These are phyloP conservation scores for Candida fluviatilis DNA, from an alignment of 805 yeast species.

Conservation along the genomic window DNA sequence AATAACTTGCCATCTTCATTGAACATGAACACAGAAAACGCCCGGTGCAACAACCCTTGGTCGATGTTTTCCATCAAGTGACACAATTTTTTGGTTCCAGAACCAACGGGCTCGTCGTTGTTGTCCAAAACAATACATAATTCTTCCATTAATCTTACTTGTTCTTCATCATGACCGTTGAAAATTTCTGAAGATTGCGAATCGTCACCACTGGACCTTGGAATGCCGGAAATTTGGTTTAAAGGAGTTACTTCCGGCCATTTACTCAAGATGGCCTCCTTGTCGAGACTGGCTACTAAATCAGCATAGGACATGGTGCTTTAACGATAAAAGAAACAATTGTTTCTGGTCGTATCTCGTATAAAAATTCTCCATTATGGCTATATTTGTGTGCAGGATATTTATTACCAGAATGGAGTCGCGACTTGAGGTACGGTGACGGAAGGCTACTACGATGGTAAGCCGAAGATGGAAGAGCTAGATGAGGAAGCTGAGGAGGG, in stretches of 20 bases:
- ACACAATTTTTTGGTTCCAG: constrained; percentile 89
- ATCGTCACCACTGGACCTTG: constrained; percentile 39
- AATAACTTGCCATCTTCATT: constrained; percentile 70
- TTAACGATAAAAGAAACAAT: not conserved
- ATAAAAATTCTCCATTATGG: not conserved
- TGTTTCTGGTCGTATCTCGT: not conserved
- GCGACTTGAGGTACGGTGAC: no score
- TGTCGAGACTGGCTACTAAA: constrained; percentile 50
- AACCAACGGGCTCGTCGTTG: constrained; percentile 83
- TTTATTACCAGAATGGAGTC: no score
- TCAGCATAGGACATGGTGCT: constrained; percentile 11
- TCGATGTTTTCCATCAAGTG: constrained; percentile 86
- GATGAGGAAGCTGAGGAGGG: no score
- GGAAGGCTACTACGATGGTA: not conserved
- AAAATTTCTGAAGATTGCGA: constrained; percentile 46
- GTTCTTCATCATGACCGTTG: constrained; percentile 89
- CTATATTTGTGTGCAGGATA: no score
- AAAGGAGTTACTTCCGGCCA: constrained; percentile 72
- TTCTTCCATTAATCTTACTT: constrained; percentile 92
- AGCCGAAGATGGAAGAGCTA: no score
- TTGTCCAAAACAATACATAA: constrained; percentile 90
- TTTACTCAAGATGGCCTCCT: constrained; percentile 46
- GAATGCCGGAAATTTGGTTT: constrained; percentile 54
- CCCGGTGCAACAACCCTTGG: constrained; percentile 85
- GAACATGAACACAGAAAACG: constrained; percentile 93